Evolutionary conservation across 1,139 yeast genomes (phyloP), one percentile per base, ranked within the genome.

Genomic region (Blastobotrys ciferrii): DNA sequence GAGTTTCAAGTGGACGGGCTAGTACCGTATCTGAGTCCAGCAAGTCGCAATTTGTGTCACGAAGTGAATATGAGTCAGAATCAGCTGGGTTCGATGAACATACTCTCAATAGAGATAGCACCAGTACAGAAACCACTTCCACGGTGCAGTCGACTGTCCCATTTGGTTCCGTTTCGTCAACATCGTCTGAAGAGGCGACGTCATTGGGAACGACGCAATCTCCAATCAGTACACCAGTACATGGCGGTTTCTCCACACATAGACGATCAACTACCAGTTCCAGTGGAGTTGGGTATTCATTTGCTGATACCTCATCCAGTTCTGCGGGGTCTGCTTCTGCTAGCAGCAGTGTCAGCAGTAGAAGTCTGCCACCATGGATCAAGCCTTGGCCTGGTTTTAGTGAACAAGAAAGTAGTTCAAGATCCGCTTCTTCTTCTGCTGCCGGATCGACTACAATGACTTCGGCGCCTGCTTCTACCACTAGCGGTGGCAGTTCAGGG

Each of bases 161-260:
- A 9, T 23, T 23, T 23, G 28, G 28, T 23, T 6, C 28, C 9
- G 28, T 23, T 23, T 7, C 38, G 15, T 12, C 15, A 33, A 33
- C 38, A 7, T 13, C 15, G 13, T 33, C 38, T 6, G 20, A 33
- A 14, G 38, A 13, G 38, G 12, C 38, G 5, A n/a, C 14, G 4
- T 33, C 38, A 4, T 23, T 9, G 9, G 28, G 28, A 6, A 15
- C 13, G 4, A 7, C 19, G 12, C 18, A 33, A 17, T 17, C 38
- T 4, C 38, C 38, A 14, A 33, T 33, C 38, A 33, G 38, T 12
- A 33, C 38, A 6, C 38, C 38, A 14, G 38, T 33, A 9, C 38
- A 33, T 33, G 38, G 38, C 6, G 38, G 38, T 6, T 33, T 33
- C 19, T 13, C 38, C 13, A 7, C 38, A 4, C 18, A n/a, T 12